Evolutionary conservation across 2,329 filamentous ascomycete species (phyloP).

Genomic region (Phaeophleospora eucalypticola): DNA sequence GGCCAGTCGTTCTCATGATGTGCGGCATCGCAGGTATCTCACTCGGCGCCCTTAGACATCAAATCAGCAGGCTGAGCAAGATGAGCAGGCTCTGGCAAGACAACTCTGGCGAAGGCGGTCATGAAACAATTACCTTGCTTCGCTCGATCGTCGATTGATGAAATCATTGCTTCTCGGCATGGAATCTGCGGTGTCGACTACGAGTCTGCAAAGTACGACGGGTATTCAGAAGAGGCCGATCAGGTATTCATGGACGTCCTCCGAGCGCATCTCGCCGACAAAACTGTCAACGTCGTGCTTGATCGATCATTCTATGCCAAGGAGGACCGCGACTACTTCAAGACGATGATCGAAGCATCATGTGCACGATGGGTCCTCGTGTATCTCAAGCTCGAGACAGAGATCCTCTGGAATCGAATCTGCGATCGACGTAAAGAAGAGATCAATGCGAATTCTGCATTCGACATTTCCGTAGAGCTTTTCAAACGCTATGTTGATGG

Average conservation of each 20-base stretch:
- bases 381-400: slow-evolving; percentile 2
- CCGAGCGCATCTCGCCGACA: background rate
- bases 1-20: slow-evolving; percentile 8
- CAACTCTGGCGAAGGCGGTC: slow-evolving; percentile 5
- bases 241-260: background rate
- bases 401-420: slow-evolving; percentile 8
- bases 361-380: slow-evolving; percentile 7
- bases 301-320: slow-evolving; percentile 11
- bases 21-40: slow-evolving; percentile 10
- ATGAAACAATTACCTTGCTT: background rate
- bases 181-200: slow-evolving; percentile 10
- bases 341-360: slow-evolving; percentile 2
- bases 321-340: slow-evolving; percentile 10
- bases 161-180: slow-evolving; percentile 7
- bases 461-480: slow-evolving; percentile 9
- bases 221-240: slow-evolving; percentile 7
- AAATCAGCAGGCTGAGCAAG: background rate
- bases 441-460: slow-evolving; percentile 8
- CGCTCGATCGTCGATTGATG: slow-evolving; percentile 7
- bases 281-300: slow-evolving; percentile 1
- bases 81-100: slow-evolving; percentile 11
- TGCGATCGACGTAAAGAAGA: slow-evolving; percentile 1
- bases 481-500: slow-evolving; percentile 7
- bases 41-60: background rate
- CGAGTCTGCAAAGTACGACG: background rate